Base-by-base conservation (phyloP, 208 protist genomes). In the Wallacemonas rigidus region DNA sequence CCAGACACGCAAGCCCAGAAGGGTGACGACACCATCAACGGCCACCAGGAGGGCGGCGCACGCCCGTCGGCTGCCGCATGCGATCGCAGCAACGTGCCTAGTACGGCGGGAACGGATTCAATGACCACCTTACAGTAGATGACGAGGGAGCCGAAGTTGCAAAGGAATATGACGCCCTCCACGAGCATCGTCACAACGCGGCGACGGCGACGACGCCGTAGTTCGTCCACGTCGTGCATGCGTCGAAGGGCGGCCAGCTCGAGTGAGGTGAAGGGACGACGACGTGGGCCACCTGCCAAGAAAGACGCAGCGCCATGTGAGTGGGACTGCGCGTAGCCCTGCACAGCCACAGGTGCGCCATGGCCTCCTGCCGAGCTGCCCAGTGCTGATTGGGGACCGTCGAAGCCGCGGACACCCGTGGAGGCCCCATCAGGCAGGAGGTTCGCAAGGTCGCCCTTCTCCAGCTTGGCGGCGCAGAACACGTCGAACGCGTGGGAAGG, bases 121-220 rank as follows among this genome's bases (percentile, higher is more conserved):
- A 77, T 74, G 55, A 93, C 90, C n/a, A 93, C 85, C 55, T 81
- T 80, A 17, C 79, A 67, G 71, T 93, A 93, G 54, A 93, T 85
- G 26, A 90, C 79, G 17, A 93, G 76, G 41, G 79, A 47, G 43
- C 88, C 88, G 70, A 87, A 93, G 74, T 93, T 93, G 74, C 77
- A 86, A 41, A 85, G 71, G 67, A 93, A 90, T 0, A 93, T 67
- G 8, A 89, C 73, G 35, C 84, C 54, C 63, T 93, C 88, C 48
- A 90, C 82, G 15, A 93, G 26, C 40, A 84, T 57, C 4, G 77
- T 86, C 36, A 89, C 56, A 51, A 83, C 38, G 51, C 85, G 85
- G 15, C 88, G 82, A 35, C 72, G 65, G 48, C 79, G 79, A 12
- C 83, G 78, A n/a, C 80, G 71, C 50, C 43, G 48, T 54, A 84